Base-by-base conservation (phyloP, 495 filamentous ascomycete species). In the Penicillium steckii region DNA sequence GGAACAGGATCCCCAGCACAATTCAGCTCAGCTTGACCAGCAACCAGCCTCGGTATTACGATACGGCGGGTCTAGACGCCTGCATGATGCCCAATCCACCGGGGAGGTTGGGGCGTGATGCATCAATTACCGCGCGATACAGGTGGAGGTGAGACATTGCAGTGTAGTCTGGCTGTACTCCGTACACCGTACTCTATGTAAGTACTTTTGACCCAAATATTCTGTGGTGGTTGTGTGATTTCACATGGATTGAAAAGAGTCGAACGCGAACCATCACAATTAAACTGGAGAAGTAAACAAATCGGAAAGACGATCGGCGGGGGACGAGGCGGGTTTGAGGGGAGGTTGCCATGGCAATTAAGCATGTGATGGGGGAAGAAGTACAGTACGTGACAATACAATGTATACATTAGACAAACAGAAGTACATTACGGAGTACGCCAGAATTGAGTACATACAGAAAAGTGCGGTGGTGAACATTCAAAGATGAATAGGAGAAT, bases 1-100 rank as follows among this genome's bases (percentile, higher is more conserved):
- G 18, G 33, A n/a, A n/a, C n/a, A n/a, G n/a, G n/a, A 15, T 15
- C 33, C 33, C 29, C 29, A 32, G 29, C 29, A 8, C 52, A 48
- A 27, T 33, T 46, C 23, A 22, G 19, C 43, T 49, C 52, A 55
- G 52, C 52, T 55, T 38, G 33, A 32, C 42, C 27, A 26, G 17
- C n/a, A 21, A 15, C 12, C 51, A 52, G 48, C 52, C 56, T 59
- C 56, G 47, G 32, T 32, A 42, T 23, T 46, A 42, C 12, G 7
- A 35, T 18, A 18, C 15, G 27, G 21, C 19, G 19, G 43, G 52
- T 60, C 57, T 60, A 60, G 57, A 59, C 47, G 18, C 33, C 37
- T 59, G 56, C 56, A 59, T 37, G 47, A 43, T 45, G 56, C 46
- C 46, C 29, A 19, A 43, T 13, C 48, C 2, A 29, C 43, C 29